Evolutionary conservation across 495 filamentous ascomycete species (phyloP), one percentile per base, ranked within the genome.

Genomic region (Podospora appendiculata): DNA sequence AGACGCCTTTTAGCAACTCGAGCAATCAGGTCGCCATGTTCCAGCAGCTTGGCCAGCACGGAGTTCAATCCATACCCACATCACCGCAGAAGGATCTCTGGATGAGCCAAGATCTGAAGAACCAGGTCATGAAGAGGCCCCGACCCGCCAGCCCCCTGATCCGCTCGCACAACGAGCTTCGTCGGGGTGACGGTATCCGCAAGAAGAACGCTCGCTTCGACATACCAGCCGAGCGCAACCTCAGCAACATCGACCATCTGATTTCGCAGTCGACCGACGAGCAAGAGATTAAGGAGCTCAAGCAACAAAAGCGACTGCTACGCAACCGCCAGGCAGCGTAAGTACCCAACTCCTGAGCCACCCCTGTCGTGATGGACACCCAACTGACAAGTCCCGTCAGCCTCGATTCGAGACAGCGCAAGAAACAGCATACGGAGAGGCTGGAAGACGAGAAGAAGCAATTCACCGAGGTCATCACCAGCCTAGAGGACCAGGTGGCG

Each of bases 201-300:
- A 99, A 99, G 85, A 97, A 96, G 86, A 99, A 99, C 61, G 92
- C 92, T 58, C 86, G 94, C 44, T 96, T 99, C 70, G 93, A 97
- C 64, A 97, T 99, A 55, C 93, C 93, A 5, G 83, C 88, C 10
- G 94, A 96, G 72, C 81, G 91, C 41, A 97, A 88, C 58, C 79
- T 97, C 55, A 83, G 79, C 74, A 97, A 95, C 69, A 97, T 99
- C 73, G 93, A 99, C 68, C 81, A 87, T 48, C 73, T 97, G 60
- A 96, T 99, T 72, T 79, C 83, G 34, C 82, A 88, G 68, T 91
- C 90, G 16, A 86, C 74, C 45, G 89, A 97, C 59, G 93, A 97
- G 58, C 87, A 94, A 53, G 87, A 93, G 74, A 87, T 95, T 72
- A 97, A 96, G 77, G 91, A 97, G 70, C 77, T 97, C 61, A 97